Base-by-base conservation (phyloP, 2,329 filamentous ascomycete species). In the Colletotrichum tofieldiae region DNA sequence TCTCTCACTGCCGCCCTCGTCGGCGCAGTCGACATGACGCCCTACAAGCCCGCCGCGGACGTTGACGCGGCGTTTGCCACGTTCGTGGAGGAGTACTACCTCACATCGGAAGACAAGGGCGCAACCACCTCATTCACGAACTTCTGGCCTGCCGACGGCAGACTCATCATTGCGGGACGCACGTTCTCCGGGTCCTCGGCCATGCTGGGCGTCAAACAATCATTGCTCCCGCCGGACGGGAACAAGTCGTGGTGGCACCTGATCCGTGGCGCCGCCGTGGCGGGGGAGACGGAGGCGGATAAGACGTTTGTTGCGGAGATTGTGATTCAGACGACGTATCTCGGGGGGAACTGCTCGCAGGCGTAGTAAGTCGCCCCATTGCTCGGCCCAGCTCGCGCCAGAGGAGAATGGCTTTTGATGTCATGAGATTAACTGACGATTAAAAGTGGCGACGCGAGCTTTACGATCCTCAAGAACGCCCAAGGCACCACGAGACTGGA, bases 311-410 rank as follows among this genome's bases (percentile, higher is more conserved):
- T 64, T 6, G 69, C 59, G 2, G 23, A 72, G 5, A 64, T 69
- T 43, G 69, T 72, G 9, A 64, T 72, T 3, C 69, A 72, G 59
- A 64, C 69, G 32, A 65, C 69, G 32, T 65, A 69, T 29, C 37
- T 60, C 37, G 23, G 52, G 9, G 59, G 54, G 0, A 69, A 69
- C 23, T 72, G 65, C 5, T 72, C 69, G 2, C 59, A 72, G 65
- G 65, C 65, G 1, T 69, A 69, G 69, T 72, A 58, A 69, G 69
- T 68, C n/a, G 4, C 18, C 7, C 12, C 5, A 26, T n/a, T 4
- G 11, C 35, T 37, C 35, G 35, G 11, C 35, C 2, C 7, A 37
- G 35, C 3, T 8, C 35, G 35, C 35, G 11, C 35, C 35, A 9
- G 35, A 9, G 7, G 18, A 43, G 26, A 1, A 8, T 18, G 29